phyloP scores from a whole-genome alignment of 75 land plant species.

The Chamaecyparis obtusa region DNA sequence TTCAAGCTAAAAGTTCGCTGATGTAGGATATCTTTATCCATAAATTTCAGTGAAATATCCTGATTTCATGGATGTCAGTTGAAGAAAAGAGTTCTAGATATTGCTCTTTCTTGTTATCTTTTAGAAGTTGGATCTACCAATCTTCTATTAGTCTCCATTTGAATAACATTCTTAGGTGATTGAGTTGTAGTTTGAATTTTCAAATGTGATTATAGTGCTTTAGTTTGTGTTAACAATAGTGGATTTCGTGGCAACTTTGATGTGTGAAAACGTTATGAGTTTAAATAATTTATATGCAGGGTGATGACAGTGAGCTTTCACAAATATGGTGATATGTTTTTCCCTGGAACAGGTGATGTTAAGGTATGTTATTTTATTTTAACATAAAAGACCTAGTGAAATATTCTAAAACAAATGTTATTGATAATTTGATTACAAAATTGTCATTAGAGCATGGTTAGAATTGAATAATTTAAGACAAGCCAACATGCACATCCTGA shows the following conservation, averaged over 20 bases:
- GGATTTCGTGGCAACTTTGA: neutral
- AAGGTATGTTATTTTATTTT: constrained; percentile 52
- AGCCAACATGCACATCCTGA: neutral
- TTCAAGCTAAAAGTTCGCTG: neutral
- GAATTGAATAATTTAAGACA: neutral
- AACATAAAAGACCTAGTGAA: neutral
- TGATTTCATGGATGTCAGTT: neutral
- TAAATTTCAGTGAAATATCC: neutral
- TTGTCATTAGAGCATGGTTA: neutral
- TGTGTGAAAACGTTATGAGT: no score
- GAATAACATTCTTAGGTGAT: neutral
- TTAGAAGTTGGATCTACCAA: neutral
- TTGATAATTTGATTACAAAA: neutral
- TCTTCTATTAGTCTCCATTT: no score
- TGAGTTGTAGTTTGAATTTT: neutral
- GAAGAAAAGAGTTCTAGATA: neutral
- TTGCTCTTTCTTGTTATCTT: neutral
- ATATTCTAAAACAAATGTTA: neutral
- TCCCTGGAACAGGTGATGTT: constrained; percentile 98
- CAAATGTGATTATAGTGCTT: neutral
- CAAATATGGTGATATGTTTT: constrained; percentile 92
- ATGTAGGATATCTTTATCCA: neutral
- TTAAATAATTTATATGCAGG: constrained; percentile 43
- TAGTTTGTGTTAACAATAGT: neutral
- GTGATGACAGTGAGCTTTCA: constrained; percentile 99